Evolutionary conservation across 805 yeast genomes (phyloP), one percentile per base, ranked within the genome.

Genomic region (Candida chauliodis): DNA sequence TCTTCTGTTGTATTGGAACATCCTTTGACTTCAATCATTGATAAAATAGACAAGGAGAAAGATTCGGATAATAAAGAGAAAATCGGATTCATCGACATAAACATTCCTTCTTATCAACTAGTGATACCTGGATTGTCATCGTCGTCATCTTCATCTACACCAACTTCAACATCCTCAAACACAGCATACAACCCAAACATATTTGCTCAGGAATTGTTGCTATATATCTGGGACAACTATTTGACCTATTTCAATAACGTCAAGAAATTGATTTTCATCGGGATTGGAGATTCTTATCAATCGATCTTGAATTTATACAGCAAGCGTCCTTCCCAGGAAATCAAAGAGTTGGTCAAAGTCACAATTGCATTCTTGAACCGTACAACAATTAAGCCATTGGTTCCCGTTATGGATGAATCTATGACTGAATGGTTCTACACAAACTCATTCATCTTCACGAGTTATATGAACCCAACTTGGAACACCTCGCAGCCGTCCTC

Each of bases 191-290:
- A 80, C 44, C 78, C 84, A 23, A 69, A 76, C 21, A 76, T 77
- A 8, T 73, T 82, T 14, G 73, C 93, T 1, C 95, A 88, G 56
- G 96, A 89, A 51, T 69, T 84, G 1, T 54, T 88, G 30, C 58
- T 85, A 8, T 84, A 84, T 55, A 52, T 93, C 13, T 93, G 98
- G 96, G 98, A 91, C 57, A 86, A 89, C 56, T 88, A 86, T 53
- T 63, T 93, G 37, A 79, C 83, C 43, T 86, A 82, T 55, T 85
- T 89, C 49, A 49, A 56, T 11, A 75, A 76, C 37, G 77, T 85
- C 30, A 66, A 77, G 31, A 85, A 84, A 47, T 57, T 93, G 22
- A 81, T 85, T 1, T 79, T 91, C 55, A 73, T 90, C 26, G 97
- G 97, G 6, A 75, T 84, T 47, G 99, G 99, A 27, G 95, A 88